Base-by-base conservation (phyloP, 164 flowering plant genomes). In the Umbellularia californica region DNA sequence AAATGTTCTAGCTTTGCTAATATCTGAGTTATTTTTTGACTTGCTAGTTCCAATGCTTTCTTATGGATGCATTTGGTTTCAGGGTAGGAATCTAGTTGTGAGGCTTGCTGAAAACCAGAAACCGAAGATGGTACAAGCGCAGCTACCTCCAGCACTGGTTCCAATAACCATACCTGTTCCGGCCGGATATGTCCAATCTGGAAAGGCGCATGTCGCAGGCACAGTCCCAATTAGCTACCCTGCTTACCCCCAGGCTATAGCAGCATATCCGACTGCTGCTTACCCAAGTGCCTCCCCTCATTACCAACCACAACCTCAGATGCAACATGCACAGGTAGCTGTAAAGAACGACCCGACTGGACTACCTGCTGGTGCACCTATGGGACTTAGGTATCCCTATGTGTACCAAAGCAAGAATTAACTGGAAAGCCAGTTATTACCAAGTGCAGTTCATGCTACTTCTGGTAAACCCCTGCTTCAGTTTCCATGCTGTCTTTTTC, bases 61-160 rank as follows among this genome's bases (percentile, higher is more conserved):
- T 33, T 13, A 2, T 15, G 41, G 30, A 50, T 47, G 33, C 77
- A 50, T 75, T 74, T 79, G 74, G 19, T 78, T 80, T 67, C 85
- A 90, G 93, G 93, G 90, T 28, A 79, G 89, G 75, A 85, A 78
- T 55, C 58, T 90, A 35, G 85, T 84, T 17, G 90, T 88, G 77
- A 90, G 87, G 76, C 85, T 85, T 72, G 93, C 93, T 9, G 93
- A 87, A 80, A 72, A 86, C 11, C 85, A 85, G 77, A 88, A 82
- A 76, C 78, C 85, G 19, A 90, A 79, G 77, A 73, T 79, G 10
- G 58, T 52, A 20, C 89, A 84, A 41, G 10, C 85, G 47, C 91
- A 84, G 71, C 12, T 81, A 65, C 80, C 89, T 0, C 58, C 87
- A 67, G 67, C 87, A 10, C 70, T 78, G 76, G 84, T 79, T 82